A percentile compares a stretch with the other conserved stretches of the same genome.
These are phyloP conservation scores for Sclerotinia nivalis DNA, from an alignment of 2,329 filamentous ascomycete genomes.

Conservation along the genomic window DNA sequence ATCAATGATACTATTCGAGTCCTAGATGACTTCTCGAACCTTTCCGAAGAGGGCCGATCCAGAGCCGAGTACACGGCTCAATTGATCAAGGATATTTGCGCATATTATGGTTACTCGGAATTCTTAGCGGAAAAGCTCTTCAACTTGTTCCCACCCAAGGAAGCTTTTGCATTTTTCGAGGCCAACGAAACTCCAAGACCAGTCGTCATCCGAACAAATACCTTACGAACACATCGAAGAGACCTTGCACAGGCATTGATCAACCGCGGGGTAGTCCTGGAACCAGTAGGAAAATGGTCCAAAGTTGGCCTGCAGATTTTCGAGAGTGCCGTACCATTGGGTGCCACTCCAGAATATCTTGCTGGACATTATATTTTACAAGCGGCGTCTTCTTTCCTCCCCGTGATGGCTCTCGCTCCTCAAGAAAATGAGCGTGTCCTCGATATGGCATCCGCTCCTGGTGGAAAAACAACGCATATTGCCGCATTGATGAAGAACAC, in stretches of 20 bases:
- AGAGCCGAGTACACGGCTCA: constrained; percentile 85
- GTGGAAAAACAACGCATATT: constrained; percentile 94
- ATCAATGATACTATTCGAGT: constrained; percentile 94
- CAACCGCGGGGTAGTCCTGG: constrained; percentile 92
- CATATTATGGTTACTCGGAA: constrained; percentile 94
- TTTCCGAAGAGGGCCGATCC: constrained; percentile 77
- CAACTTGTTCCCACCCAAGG: constrained; percentile 85
- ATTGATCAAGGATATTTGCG: constrained; percentile 86
- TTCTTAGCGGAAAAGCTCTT: constrained; percentile 96
- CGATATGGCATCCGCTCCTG: constrained; percentile 90
- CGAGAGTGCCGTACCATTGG: constrained; percentile 75
- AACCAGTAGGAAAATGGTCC: constrained; percentile 97
- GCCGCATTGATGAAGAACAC: constrained; percentile 99
- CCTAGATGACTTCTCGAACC: constrained; percentile 80
- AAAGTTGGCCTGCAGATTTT: constrained; percentile 98
- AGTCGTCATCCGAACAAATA: constrained; percentile 96
- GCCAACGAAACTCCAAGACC: constrained; percentile 94
- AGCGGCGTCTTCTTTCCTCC: constrained; percentile 93
- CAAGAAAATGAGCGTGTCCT: constrained; percentile 90
- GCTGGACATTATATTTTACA: constrained; percentile 98
- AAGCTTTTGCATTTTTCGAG: constrained; percentile 98
- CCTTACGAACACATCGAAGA: constrained; percentile 71
- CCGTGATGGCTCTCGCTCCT: constrained; percentile 94
- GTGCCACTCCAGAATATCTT: constrained; percentile 95
- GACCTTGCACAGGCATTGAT: constrained; percentile 92